Evolutionary conservation across 345 rosid genomes (phyloP), one percentile per base, ranked within the genome.

Genomic region (Carallia pectinifolia): DNA sequence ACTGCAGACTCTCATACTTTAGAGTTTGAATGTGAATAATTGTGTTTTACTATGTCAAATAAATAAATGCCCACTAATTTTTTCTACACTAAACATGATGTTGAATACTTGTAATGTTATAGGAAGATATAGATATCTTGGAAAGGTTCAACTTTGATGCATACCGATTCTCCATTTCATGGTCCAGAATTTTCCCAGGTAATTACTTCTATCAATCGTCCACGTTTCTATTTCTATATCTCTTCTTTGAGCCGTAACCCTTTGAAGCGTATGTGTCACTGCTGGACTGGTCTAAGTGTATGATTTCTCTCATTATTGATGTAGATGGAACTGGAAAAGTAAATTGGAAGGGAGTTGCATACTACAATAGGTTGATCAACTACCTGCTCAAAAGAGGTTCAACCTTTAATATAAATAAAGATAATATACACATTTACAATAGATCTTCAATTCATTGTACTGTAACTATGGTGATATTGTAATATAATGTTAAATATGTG

Each of bases 181-280:
- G 99, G 98, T 88, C 99, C 37, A 89, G 98, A 83, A 90, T 95
- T 85, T 95, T 92, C 86, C 99, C 99, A 56, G 76, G 98, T 92
- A 84, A 55, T 44, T 74, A n/a, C n/a, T 59, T 15, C 31, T 23
- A 7, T 55, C 33, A 55, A 19, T 29, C 31, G 23, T 55, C 60
- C 27, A 55, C 60, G 8, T 3, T 29, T 9, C 6, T 15, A 50
- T 7, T 33, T 39, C n/a, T 19, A 16, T 1, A 0, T n/a, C 17
- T 19, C 6, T 37, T 7, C 4, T 48, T 15, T 27, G 23, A 50
- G 39, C 39, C 36, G 4, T 50, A 15, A 7, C 50, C 48, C 8
- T 23, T 23, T 15, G 15, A 40, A 40, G 48, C 10, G 17, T 23
- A 61, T 18, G 53, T 33, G 23, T 17, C 12, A 8, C 38, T 17